Conservation (phyloP, 1,284 basidiomycete genomes). For the Rhodotorula sp. region DNA sequence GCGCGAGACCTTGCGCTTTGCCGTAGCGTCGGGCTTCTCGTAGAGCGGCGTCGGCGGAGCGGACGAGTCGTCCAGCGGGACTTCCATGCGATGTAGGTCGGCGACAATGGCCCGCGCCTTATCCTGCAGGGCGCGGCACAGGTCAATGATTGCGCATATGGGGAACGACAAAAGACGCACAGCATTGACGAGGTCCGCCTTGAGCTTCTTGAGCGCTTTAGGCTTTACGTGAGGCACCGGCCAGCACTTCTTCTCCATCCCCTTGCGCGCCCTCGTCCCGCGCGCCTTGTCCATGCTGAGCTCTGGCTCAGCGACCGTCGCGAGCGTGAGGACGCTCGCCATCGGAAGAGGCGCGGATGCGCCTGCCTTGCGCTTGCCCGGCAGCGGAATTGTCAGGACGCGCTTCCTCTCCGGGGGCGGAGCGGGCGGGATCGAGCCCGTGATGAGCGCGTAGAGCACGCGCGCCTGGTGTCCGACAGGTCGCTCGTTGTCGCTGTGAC, state of each 20-base stretch:
- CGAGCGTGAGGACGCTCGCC: background rate
- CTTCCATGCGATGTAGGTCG: constrained; percentile 36
- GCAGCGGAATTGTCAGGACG: background rate
- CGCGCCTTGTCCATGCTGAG: background rate
- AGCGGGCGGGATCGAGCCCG: constrained; percentile 6
- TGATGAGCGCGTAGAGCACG: constrained; percentile 17
- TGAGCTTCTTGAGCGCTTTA: constrained; percentile 40
- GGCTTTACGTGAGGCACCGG: constrained; percentile 27
- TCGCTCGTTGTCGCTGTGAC: background rate
- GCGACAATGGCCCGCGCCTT: constrained; percentile 32
- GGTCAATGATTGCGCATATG: background rate
- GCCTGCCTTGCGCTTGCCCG: background rate
- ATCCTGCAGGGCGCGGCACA: background rate
- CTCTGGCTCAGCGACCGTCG: background rate
- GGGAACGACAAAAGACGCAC: background rate
- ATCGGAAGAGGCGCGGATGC: background rate
- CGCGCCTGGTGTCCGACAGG: constrained; percentile 14
- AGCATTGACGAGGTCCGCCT: constrained; percentile 21
- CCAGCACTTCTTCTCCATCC: background rate
- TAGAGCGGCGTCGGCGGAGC: background rate
- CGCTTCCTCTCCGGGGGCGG: background rate
- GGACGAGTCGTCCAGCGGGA: background rate
- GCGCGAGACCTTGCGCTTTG: background rate
- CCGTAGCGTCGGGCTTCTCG: background rate
- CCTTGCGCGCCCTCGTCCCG: background rate